Conservation (phyloP, 306 rosid genomes). For the Boehmeria nivea region DNA sequence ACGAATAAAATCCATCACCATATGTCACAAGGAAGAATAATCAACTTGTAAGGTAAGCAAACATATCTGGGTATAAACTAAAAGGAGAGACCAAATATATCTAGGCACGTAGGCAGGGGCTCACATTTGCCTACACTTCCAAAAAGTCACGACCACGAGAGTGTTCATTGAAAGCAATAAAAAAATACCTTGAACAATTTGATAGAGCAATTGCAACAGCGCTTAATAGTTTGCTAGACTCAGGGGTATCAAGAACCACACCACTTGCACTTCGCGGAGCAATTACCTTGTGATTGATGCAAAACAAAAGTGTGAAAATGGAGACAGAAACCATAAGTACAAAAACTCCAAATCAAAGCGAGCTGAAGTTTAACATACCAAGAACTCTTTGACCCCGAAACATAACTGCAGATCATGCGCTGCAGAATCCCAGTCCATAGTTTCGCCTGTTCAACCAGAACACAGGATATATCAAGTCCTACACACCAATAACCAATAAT, state of each 20-base stretch:
- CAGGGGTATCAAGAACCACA: constrained; percentile 89
- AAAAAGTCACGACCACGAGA: constrained; percentile 5
- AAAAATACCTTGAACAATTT: constrained; percentile 74
- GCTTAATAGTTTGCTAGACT: constrained; percentile 95
- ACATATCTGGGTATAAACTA: neutral
- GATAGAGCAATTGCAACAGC: constrained; percentile 95
- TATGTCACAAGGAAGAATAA: neutral
- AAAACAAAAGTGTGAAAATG: constrained; percentile 14
- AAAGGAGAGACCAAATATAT: neutral
- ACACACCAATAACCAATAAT: constrained; percentile 1
- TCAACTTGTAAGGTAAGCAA: constrained; percentile 4
- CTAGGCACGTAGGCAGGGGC: neutral
- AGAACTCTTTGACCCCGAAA: constrained; percentile 86
- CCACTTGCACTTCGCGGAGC: constrained; percentile 98
- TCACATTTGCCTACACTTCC: constrained; percentile 9
- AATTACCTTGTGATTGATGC: constrained; percentile 54
- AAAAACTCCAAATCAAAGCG: neutral
- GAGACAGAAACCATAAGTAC: constrained; percentile 8
- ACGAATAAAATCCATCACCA: neutral
- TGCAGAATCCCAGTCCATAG: constrained; percentile 47
- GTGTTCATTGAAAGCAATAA: neutral
- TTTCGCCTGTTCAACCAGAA: constrained; percentile 44
- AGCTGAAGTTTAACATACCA: constrained; percentile 48
- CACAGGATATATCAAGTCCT: constrained; percentile 15
- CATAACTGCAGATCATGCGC: constrained; percentile 79